phyloP scores from a whole-genome alignment of 768 basidiomycete genomes.

The Tricholoma sp. region DNA sequence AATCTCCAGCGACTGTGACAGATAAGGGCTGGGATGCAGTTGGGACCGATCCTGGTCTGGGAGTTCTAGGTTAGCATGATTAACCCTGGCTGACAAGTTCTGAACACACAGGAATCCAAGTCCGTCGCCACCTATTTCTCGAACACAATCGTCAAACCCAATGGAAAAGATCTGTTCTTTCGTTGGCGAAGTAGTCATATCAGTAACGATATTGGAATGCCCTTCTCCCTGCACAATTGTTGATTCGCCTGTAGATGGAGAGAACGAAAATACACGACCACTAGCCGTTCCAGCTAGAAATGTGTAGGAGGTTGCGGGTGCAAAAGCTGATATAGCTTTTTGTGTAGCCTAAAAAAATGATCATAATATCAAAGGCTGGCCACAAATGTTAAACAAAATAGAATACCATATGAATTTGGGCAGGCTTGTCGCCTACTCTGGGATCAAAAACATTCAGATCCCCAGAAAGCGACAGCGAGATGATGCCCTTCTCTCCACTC shows the following conservation, averaged over 20 bases:
- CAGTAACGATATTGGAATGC: constrained; percentile 69
- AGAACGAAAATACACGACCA: constrained; percentile 68
- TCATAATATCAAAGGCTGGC: not conserved
- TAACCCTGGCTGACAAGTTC: not conserved
- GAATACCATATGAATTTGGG: constrained; percentile 54
- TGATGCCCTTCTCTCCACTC: constrained; percentile 63
- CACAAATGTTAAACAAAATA: not conserved
- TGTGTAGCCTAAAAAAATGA: constrained; percentile 59
- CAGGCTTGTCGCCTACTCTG: constrained; percentile 54
- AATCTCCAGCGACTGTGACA: constrained; percentile 53
- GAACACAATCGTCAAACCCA: constrained; percentile 77
- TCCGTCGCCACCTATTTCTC: constrained; percentile 51
- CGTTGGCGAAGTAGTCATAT: constrained; percentile 40
- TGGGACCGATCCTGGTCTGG: constrained; percentile 46
- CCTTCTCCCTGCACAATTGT: constrained; percentile 51
- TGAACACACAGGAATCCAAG: constrained; percentile 44
- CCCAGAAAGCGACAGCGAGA: constrained; percentile 81
- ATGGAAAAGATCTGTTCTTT: constrained; percentile 58
- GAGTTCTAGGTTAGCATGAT: not conserved
- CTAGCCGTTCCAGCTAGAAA: constrained; percentile 82
- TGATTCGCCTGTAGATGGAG: constrained; percentile 41
- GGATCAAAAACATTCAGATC: constrained; percentile 80
- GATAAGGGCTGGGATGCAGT: constrained; percentile 64
- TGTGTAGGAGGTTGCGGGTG: constrained; percentile 42
- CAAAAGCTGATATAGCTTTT: constrained; percentile 68